Conservation (phyloP, 2,329 filamentous ascomycete species). For the Arthrobotrys megalospora region DNA sequence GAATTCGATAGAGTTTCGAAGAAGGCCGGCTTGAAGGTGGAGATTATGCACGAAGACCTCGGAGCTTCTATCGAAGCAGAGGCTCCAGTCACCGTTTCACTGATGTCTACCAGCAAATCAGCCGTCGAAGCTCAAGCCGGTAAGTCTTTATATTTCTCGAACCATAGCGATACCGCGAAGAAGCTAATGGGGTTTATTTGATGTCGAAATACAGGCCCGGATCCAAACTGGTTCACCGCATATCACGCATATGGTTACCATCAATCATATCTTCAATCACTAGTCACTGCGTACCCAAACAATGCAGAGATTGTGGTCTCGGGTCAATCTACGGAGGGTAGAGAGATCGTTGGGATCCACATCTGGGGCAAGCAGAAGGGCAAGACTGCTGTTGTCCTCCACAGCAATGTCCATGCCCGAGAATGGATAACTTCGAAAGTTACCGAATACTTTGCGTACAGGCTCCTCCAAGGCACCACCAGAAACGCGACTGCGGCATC, state of each 20-base stretch:
- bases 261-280: constrained; percentile 69
- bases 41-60: constrained; percentile 69
- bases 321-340: constrained; percentile 70
- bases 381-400: constrained; percentile 71
- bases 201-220: constrained; percentile 19
- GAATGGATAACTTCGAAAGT: constrained; percentile 74
- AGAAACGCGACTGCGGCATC: constrained; percentile 63
- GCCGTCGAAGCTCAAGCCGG: constrained; percentile 61
- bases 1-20: constrained; percentile 67
- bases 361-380: constrained; percentile 69
- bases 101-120: constrained; percentile 52
- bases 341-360: constrained; percentile 70
- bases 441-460: constrained; percentile 72
- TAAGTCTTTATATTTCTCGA: constrained; percentile 65
- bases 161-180: constrained; percentile 66
- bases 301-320: constrained; percentile 71
- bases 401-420: constrained; percentile 74
- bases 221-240: constrained; percentile 70
- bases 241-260: constrained; percentile 74
- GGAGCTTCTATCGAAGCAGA: constrained; percentile 69
- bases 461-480: constrained; percentile 70
- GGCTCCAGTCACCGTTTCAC: constrained; percentile 17
- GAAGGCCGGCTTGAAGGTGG: constrained; percentile 64
- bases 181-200: constrained; percentile 66
- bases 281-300: constrained; percentile 69